phyloP scores from a whole-genome alignment of 202 grass and related monocot genomes.

The Dendrocalamus latiflorus region DNA sequence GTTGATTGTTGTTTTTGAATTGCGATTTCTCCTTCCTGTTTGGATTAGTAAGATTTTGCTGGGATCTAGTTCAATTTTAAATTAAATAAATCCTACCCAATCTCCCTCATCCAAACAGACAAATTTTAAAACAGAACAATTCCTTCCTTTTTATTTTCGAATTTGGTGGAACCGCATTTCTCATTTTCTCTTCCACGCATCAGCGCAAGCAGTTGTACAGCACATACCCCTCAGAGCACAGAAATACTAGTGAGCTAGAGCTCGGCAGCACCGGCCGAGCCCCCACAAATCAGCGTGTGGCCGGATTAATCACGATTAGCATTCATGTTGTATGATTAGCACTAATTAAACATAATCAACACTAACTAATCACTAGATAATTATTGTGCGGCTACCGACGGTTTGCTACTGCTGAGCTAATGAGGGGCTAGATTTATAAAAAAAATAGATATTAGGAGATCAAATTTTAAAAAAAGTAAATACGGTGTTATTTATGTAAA shows the following conservation, averaged over 20 bases:
- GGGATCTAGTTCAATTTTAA: not conserved
- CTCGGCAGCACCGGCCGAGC: too few relatives aligned
- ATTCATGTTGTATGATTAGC: too few relatives aligned
- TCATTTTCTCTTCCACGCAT: slow-evolving; percentile 29
- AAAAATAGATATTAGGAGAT: too few relatives aligned
- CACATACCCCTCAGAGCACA: slow-evolving; percentile 23
- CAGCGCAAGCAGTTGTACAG: slow-evolving; percentile 37
- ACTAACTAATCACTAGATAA: too few relatives aligned
- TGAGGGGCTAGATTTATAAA: too few relatives aligned
- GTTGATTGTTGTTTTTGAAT: not conserved
- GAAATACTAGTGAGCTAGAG: slow-evolving; percentile 27
- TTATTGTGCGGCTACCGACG: too few relatives aligned
- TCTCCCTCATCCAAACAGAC: not conserved
- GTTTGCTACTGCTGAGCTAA: too few relatives aligned
- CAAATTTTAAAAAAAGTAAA: too few relatives aligned
- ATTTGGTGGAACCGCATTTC: slow-evolving; percentile 1
- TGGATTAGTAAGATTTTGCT: not conserved
- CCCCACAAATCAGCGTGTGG: too few relatives aligned
- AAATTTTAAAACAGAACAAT: not conserved
- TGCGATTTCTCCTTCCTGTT: not conserved
- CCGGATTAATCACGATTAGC: too few relatives aligned
- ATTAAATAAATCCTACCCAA: not conserved
- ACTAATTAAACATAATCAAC: too few relatives aligned
- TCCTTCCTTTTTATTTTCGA: not conserved
- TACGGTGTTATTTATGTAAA: too few relatives aligned